A percentile compares a stretch with the other conserved stretches of the same genome.
phyloP scores from a whole-genome alignment of 371 early-diverging fungal genomes.

The Hamiltosporidium tvaerminnensis region DNA sequence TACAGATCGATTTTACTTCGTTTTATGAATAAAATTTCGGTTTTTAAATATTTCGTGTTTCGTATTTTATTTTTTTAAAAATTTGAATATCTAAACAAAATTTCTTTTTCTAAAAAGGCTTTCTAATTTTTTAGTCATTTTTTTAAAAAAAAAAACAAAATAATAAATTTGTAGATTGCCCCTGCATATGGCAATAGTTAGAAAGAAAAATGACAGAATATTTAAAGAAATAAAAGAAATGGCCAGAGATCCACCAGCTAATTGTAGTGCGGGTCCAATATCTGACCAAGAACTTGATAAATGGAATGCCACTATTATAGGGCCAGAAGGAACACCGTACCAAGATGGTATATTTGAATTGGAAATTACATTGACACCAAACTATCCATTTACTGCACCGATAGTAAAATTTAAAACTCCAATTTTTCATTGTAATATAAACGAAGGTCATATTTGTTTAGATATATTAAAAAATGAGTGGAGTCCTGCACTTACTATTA shows the following conservation, averaged over 20 bases:
- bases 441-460: slow-evolving; percentile 86
- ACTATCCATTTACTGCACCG: slow-evolving; percentile 94
- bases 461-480: slow-evolving; percentile 96
- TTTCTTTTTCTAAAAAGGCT: too few relatives aligned
- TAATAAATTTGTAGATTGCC: too few relatives aligned
- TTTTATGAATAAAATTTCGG: too few relatives aligned
- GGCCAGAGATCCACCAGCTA: slow-evolving; percentile 40
- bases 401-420: slow-evolving; percentile 64
- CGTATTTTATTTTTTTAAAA: too few relatives aligned
- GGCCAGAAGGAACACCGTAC: slow-evolving; percentile 59
- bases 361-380: slow-evolving; percentile 66
- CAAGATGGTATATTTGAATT: slow-evolving; percentile 73
- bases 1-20: too few relatives aligned
- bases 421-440: slow-evolving; percentile 82
- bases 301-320: slow-evolving; percentile 52
- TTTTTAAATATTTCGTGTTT: too few relatives aligned
- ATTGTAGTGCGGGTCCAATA: slow-evolving; percentile 50
- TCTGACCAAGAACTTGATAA: slow-evolving; percentile 35
- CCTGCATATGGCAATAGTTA: too few relatives aligned
- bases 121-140: too few relatives aligned
- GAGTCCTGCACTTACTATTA: slow-evolving; percentile 90
- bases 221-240: slow-evolving; percentile 47
- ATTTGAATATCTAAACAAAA: too few relatives aligned
- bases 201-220: slow-evolving; percentile 21
- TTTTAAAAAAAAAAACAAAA: too few relatives aligned